A percentile compares a stretch with the other conserved stretches of the same genome.
Evolutionary conservation across 2,329 filamentous ascomycete genomes (phyloP).

Genomic region (Fusarium albidum): DNA sequence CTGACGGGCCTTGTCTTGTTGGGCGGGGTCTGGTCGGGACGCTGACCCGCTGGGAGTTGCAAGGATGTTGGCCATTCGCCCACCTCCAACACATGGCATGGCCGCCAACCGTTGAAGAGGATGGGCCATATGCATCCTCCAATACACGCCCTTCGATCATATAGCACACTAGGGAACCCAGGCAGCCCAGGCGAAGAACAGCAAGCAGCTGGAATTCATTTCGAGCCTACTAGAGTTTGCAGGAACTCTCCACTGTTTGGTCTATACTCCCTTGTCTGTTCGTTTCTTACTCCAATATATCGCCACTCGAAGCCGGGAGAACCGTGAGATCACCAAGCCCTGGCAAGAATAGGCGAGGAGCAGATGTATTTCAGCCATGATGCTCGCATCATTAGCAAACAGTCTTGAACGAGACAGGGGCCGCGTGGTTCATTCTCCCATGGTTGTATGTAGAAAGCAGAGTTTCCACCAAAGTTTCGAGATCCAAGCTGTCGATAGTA

Average conservation of each 20-base stretch:
- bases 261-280: no score
- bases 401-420: no score
- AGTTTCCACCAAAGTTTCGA: neutral
- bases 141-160: neutral
- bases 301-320: no score
- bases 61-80: neutral
- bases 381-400: no score
- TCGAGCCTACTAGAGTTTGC: no score
- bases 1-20: constrained; percentile 18
- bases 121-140: neutral
- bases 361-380: no score
- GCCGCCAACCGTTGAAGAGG: neutral
- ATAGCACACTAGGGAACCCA: neutral
- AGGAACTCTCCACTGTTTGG: no score
- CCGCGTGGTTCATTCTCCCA: no score
- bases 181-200: neutral
- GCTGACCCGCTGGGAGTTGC: constrained; percentile 11
- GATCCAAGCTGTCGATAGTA: neutral
- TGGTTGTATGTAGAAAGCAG: constrained; percentile 14
- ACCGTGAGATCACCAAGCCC: no score
- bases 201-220: neutral
- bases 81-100: constrained; percentile 4
- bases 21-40: constrained; percentile 15
- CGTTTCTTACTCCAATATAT: no score
- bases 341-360: no score